phyloP scores from a whole-genome alignment of 306 rosid genomes.

The Casuarina cunninghamiana region DNA sequence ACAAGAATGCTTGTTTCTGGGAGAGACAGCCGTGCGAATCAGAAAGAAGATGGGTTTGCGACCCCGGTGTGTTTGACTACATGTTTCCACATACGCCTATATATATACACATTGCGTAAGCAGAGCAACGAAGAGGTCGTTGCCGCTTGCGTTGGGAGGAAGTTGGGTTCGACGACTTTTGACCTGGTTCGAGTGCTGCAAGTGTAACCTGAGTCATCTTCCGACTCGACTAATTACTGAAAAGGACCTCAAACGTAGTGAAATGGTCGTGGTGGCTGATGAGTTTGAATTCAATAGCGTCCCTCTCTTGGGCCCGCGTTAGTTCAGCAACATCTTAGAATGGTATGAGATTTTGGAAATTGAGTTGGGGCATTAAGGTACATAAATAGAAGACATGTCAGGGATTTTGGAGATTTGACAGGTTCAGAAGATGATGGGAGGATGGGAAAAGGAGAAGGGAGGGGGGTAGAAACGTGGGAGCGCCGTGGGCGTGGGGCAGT shows the following conservation, averaged over 20 bases:
- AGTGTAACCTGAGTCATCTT: conserved; percentile 3
- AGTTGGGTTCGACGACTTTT: conserved; percentile 33
- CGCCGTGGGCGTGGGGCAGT: conserved; percentile 14
- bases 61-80: not conserved
- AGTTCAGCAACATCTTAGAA: not conserved
- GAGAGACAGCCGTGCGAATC: conserved; percentile 9
- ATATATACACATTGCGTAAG: not conserved
- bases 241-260: not conserved
- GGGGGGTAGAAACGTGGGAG: not conserved
- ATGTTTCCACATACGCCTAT: not conserved
- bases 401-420: not conserved
- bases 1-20: not conserved
- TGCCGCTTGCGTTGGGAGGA: conserved; percentile 33
- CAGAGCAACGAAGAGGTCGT: conserved; percentile 1
- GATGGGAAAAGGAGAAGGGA: not conserved
- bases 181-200: conserved; percentile 22
- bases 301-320: not conserved
- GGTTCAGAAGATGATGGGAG: not conserved
- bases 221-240: not conserved
- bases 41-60: not conserved
- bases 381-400: too few species aligned
- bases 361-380: too few species aligned
- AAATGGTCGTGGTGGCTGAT: too few species aligned
- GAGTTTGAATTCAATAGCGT: too few species aligned
- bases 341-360: too few species aligned